Percentiles rank a stretch among this genome's conserved stretches.
These are phyloP conservation scores for Coemansia sp. DNA, from an alignment of 192 early-diverging fungal species.

Conservation along the genomic window DNA sequence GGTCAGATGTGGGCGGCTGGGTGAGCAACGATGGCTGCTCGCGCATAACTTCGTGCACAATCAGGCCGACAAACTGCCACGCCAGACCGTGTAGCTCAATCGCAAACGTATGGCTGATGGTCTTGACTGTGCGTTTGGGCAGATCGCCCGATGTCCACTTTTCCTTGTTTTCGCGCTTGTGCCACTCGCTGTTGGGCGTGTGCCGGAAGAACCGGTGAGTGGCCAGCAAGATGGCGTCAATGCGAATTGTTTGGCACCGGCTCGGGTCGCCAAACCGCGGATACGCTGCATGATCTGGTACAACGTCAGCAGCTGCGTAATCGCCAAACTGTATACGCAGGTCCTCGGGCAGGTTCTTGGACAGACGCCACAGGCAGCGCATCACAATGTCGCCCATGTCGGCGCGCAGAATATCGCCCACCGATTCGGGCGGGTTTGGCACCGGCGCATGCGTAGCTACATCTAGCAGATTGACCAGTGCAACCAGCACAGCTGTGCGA, in stretches of 20 bases:
- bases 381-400: slow-evolving; percentile 83
- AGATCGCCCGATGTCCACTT: slow-evolving; percentile 79
- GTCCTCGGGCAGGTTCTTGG: slow-evolving; percentile 79
- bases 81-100: slow-evolving; percentile 48
- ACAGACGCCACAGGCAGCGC: slow-evolving; percentile 96
- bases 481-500: slow-evolving; percentile 73
- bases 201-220: slow-evolving; percentile 81
- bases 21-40: slow-evolving; percentile 18
- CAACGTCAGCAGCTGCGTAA: slow-evolving; percentile 36
- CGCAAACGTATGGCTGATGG: slow-evolving; percentile 77
- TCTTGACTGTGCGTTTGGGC: slow-evolving; percentile 94
- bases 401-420: slow-evolving; percentile 58
- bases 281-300: slow-evolving; percentile 6
- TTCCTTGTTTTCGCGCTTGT: slow-evolving; percentile 62
- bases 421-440: slow-evolving; percentile 57
- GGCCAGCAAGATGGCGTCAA: slow-evolving; percentile 60
- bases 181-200: slow-evolving; percentile 86
- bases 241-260: neutral
- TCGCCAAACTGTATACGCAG: slow-evolving; percentile 61
- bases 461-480: slow-evolving; percentile 71
- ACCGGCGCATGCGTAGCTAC: slow-evolving; percentile 55
- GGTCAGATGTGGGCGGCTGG: slow-evolving; percentile 9
- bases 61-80: slow-evolving; percentile 42
- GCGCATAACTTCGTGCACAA: slow-evolving; percentile 40
- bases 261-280: neutral